Base-by-base conservation (phyloP, 805 yeast genomes). In the Lipomyces yamadae region DNA sequence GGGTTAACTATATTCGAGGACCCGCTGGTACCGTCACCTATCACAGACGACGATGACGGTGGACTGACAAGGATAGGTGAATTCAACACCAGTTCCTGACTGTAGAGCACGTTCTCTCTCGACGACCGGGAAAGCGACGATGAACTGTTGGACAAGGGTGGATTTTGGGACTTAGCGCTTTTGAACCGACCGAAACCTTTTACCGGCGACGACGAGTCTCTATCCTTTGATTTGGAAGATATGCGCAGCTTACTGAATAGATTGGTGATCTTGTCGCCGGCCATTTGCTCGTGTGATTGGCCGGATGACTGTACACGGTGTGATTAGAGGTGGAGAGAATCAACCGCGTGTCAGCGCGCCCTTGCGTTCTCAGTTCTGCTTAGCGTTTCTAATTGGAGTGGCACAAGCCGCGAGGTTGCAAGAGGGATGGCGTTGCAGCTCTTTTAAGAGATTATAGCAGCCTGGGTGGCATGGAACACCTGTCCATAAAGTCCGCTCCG, bases 161-260 rank as follows among this genome's bases (percentile, higher is more conserved):
- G 48, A 15, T 24, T 42, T 15, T 42, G 24, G 24, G 48, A 42
- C 48, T 42, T 61, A 54, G 59, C 48, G 54, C 63, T 33, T n/a
- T 24, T 39, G 53, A n/a, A 42, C 35, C 53, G 39, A 57, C 58
- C 24, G 62, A 30, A 54, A 24, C n/a, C 11, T 30, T 55, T 57
- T 1, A 34, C 29, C 11, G n/a, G 56, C 10, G 39, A 32, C 53
- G 56, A 39, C 11, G 60, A 37, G 29, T 18, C 18, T 42, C 54
- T 53, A 37, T 30, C 24, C 35, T 30, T 53, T 53, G 56, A 35
- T 48, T 35, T 33, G 13, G 65, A 63, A 18, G 65, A 56, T 15
- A 56, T 48, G 42, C 59, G 42, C 60, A 63, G 57, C 57, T 55
- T 53, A 55, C 63, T 56, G 37, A 63, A n/a, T 15, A 63, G 55